Percentiles rank a stretch among this genome's conserved stretches.
phyloP scores from a whole-genome alignment of 768 basidiomycete genomes.

The Russula foetens region DNA sequence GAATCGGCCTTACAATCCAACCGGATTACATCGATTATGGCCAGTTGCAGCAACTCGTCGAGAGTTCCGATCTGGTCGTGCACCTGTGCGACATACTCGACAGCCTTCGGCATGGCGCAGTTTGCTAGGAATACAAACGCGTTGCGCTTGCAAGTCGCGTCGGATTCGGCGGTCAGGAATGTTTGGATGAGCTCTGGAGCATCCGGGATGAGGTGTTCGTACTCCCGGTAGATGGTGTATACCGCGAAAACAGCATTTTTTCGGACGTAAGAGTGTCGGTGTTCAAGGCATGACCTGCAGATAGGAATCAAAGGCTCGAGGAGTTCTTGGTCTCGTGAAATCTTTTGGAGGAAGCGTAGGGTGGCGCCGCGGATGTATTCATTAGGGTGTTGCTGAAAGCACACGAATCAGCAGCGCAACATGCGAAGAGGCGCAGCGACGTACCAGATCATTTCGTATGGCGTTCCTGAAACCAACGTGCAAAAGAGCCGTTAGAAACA shows the following conservation, averaged over 20 bases:
- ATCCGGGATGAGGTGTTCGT: conserved; percentile 92
- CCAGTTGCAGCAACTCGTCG: conserved; percentile 94
- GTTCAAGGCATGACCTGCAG: conserved; percentile 89
- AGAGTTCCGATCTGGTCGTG: conserved; percentile 75
- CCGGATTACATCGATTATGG: conserved; percentile 88
- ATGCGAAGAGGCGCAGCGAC: conserved; percentile 24
- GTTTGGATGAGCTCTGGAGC: conserved; percentile 94
- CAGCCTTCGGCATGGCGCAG: conserved; percentile 82
- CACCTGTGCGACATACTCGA: conserved; percentile 81
- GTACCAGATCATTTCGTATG: conserved; percentile 91
- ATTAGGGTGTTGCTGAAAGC: conserved; percentile 91
- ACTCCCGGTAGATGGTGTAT: conserved; percentile 89
- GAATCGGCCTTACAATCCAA: conserved; percentile 84
- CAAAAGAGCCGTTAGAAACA: background rate
- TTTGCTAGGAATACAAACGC: conserved; percentile 91
- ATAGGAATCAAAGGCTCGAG: conserved; percentile 94
- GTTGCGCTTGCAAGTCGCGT: conserved; percentile 94
- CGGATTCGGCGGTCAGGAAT: conserved; percentile 92
- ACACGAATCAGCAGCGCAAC: conserved; percentile 3
- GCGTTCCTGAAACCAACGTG: conserved; percentile 58
- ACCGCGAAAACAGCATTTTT: conserved; percentile 98
- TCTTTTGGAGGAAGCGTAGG: conserved; percentile 92
- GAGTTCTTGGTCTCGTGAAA: conserved; percentile 85
- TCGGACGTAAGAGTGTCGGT: conserved; percentile 94
- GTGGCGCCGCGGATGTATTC: conserved; percentile 99